Conservation (phyloP, 805 yeast genomes). For the Saccharomycopsis synnaedendra region DNA sequence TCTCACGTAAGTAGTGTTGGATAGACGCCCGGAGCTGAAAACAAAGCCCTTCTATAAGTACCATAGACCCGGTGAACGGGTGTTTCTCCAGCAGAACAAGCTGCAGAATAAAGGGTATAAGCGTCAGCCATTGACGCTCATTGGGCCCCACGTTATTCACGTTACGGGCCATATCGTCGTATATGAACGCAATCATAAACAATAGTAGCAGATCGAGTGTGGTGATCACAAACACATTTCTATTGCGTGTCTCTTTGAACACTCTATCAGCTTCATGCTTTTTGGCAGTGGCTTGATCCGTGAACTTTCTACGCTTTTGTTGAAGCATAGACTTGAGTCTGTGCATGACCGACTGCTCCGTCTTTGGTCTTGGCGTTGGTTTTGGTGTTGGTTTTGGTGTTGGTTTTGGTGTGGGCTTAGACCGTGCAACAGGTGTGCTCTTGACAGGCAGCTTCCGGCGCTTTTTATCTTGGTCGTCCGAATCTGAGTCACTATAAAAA, state of each 20-base stretch:
- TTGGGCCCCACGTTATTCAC: constrained; percentile 4
- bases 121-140: constrained; percentile 12
- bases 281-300: constrained; percentile 6
- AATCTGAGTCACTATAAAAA: constrained; percentile 4
- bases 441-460: too few species aligned
- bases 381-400: too few species aligned
- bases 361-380: not conserved
- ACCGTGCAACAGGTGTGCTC: too few species aligned
- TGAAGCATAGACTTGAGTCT: not conserved
- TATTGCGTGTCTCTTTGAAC: constrained; percentile 1
- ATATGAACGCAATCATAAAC: constrained; percentile 13
- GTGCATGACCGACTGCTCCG: not conserved
- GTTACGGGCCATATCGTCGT: constrained; percentile 10
- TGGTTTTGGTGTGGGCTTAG: too few species aligned
- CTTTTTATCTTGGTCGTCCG: not conserved
- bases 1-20: constrained; percentile 6
- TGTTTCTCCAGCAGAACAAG: constrained; percentile 1
- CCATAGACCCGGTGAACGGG: not conserved
- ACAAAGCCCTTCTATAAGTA: constrained; percentile 7
- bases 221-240: not conserved
- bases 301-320: constrained; percentile 2
- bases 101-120: constrained; percentile 9
- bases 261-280: constrained; percentile 14
- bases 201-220: constrained; percentile 6
- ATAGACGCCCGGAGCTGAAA: constrained; percentile 12